Conservation (phyloP, 2,329 filamentous ascomycete genomes). For the Kalaharituber pfeilii region DNA sequence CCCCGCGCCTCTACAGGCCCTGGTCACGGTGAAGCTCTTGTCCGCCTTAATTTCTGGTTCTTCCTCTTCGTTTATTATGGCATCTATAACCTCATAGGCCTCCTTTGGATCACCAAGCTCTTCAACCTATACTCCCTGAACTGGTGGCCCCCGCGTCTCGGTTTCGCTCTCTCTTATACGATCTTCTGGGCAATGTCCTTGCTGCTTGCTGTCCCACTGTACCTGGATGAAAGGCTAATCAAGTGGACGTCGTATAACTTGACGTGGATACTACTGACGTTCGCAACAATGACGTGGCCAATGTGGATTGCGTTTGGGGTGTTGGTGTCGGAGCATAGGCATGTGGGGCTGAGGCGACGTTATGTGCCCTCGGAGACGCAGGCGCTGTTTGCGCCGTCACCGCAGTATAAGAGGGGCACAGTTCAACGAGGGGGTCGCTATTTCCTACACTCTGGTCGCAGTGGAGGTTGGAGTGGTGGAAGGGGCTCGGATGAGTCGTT, state of each 20-base stretch:
- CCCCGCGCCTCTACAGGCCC: conserved; percentile 32
- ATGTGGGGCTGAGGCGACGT: conserved; percentile 37
- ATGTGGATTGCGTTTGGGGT: conserved; percentile 49
- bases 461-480: no score
- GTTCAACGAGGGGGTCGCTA: no score
- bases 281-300: conserved; percentile 51
- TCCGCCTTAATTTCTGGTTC: conserved; percentile 54
- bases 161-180: conserved; percentile 46
- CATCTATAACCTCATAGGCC: conserved; percentile 48
- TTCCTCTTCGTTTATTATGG: conserved; percentile 54
- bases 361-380: conserved; percentile 45
- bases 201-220: conserved; percentile 42
- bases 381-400: conserved; percentile 39
- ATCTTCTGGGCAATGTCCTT: conserved; percentile 45
- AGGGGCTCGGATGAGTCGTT: background rate
- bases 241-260: conserved; percentile 47
- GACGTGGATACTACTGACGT: conserved; percentile 51
- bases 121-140: conserved; percentile 53
- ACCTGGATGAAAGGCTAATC: conserved; percentile 35
- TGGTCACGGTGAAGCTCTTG: conserved; percentile 45
- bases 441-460: no score
- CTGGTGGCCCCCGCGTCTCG: conserved; percentile 47
- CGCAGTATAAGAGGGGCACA: no score
- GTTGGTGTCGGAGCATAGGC: conserved; percentile 45
- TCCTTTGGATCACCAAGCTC: conserved; percentile 55